These are phyloP conservation scores for Ceratocystis harringtonii DNA, from an alignment of 2,329 filamentous ascomycete species.

Conservation along the genomic window DNA sequence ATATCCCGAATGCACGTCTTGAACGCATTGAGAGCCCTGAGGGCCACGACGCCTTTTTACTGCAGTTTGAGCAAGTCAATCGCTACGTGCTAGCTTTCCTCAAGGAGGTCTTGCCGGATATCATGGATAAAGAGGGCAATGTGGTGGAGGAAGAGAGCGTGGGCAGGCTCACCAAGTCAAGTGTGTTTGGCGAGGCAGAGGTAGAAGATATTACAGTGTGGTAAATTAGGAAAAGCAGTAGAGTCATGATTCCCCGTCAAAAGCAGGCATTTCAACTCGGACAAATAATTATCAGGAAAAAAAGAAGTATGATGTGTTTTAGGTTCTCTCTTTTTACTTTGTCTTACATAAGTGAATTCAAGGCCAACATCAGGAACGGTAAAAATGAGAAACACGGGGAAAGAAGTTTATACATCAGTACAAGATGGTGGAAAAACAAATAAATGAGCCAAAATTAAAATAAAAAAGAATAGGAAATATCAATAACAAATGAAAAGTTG, in stretches of 20 bases:
- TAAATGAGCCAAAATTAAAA: conserved; percentile 6
- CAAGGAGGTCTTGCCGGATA: conserved; percentile 66
- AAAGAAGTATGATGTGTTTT: background rate
- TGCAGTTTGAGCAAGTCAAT: conserved; percentile 97
- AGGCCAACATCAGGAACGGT: background rate
- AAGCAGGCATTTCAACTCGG: background rate
- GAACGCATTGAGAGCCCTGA: conserved; percentile 87
- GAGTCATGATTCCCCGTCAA: background rate
- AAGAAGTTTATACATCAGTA: conserved; percentile 1
- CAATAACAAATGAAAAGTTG: background rate
- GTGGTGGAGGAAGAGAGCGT: conserved; percentile 35
- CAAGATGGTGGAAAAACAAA: conserved; percentile 4
- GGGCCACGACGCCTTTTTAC: conserved; percentile 87
- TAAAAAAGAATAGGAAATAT: conserved; percentile 2
- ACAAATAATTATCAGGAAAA: background rate
- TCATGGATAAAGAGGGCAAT: conserved; percentile 54
- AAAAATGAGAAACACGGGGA: background rate
- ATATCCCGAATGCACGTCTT: conserved; percentile 62
- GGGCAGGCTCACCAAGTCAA: conserved; percentile 62
- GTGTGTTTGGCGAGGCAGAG: conserved; percentile 89
- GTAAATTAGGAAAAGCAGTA: conserved; percentile 30
- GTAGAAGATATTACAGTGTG: conserved; percentile 93
- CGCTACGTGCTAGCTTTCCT: conserved; percentile 72
- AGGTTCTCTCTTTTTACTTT: background rate
- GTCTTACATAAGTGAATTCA: background rate